Conservation (phyloP, 75 land plant species). For the Pinus albicaulis region DNA sequence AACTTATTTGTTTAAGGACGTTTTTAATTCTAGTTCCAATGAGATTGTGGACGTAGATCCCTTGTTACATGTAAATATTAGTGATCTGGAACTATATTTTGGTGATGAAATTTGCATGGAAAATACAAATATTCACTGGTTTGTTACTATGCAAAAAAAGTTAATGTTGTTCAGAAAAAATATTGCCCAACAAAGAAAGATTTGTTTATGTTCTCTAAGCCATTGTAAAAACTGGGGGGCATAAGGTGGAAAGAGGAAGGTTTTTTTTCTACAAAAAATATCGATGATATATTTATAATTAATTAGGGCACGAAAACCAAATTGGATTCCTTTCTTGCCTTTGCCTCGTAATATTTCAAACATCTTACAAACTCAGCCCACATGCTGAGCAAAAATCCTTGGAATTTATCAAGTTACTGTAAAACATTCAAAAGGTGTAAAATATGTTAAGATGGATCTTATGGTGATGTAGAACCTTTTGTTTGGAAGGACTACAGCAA, state of each 20-base stretch:
- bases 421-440: slow-evolving; percentile 63
- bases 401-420: slow-evolving; percentile 81
- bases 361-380: slow-evolving; percentile 75
- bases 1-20: too few relatives aligned
- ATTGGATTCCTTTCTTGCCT: slow-evolving; percentile 77
- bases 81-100: slow-evolving; percentile 49
- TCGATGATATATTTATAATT: slow-evolving; percentile 91
- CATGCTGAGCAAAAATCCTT: slow-evolving; percentile 93
- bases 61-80: slow-evolving; percentile 11
- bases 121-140: slow-evolving; percentile 69
- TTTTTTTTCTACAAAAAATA: slow-evolving; percentile 87
- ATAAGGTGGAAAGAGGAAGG: slow-evolving; percentile 97
- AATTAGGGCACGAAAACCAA: slow-evolving; percentile 94
- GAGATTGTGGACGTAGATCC: too few relatives aligned
- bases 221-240: slow-evolving; percentile 96
- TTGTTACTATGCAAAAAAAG: slow-evolving; percentile 70
- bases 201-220: slow-evolving; percentile 74
- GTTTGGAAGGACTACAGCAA: slow-evolving; percentile 65
- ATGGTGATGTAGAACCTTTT: slow-evolving; percentile 97
- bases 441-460: slow-evolving; percentile 72
- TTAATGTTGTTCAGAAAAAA: slow-evolving; percentile 60
- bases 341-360: slow-evolving; percentile 82
- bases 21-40: too few relatives aligned
- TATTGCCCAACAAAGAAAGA: slow-evolving; percentile 82
- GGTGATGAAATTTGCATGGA: slow-evolving; percentile 22